Conservation (phyloP, 352 stramenopile genomes). For the Pythium phragmitis region DNA sequence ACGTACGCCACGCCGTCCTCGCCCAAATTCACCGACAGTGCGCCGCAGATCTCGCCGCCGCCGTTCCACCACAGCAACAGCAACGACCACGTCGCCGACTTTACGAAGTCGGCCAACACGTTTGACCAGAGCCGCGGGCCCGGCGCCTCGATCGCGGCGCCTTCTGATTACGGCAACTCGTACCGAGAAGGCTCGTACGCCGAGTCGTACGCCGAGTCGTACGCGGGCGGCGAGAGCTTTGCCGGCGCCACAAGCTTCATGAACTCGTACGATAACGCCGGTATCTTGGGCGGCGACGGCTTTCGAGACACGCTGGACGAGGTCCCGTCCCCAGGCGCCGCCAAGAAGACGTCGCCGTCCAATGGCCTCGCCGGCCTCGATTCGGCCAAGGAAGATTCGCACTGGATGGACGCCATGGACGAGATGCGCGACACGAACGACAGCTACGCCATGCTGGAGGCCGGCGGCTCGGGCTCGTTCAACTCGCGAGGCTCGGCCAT, state of each 20-base stretch:
- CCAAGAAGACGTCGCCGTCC: not conserved
- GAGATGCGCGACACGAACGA: slow-evolving; percentile 81
- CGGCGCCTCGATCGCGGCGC: slow-evolving; percentile 6
- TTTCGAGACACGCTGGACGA: slow-evolving; percentile 23
- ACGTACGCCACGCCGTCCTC: slow-evolving; percentile 27
- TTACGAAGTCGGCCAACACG: slow-evolving; percentile 40
- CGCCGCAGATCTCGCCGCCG: slow-evolving; percentile 22
- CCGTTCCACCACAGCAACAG: slow-evolving; percentile 13
- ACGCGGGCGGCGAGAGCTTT: slow-evolving; percentile 25
- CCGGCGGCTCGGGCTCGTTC: slow-evolving; percentile 42
- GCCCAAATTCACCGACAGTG: slow-evolving; percentile 24
- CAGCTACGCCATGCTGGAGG: slow-evolving; percentile 83
- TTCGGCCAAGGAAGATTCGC: slow-evolving; percentile 26
- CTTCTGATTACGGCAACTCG: slow-evolving; percentile 20
- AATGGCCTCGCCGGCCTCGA: slow-evolving; percentile 25
- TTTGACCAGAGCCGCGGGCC: slow-evolving; percentile 57
- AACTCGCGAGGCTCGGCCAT: slow-evolving; percentile 64
- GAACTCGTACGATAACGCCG: slow-evolving; percentile 50
- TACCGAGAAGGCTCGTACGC: slow-evolving; percentile 41
- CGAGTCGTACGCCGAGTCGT: slow-evolving; percentile 67
- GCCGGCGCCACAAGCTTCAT: slow-evolving; percentile 37
- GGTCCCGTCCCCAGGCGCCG: not conserved
- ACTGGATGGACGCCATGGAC: slow-evolving; percentile 72
- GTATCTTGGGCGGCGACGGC: slow-evolving; percentile 29
- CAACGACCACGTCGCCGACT: slow-evolving; percentile 32